Base-by-base conservation (phyloP, 192 early-diverging fungal genomes). In the Allomyces javanicus region DNA sequence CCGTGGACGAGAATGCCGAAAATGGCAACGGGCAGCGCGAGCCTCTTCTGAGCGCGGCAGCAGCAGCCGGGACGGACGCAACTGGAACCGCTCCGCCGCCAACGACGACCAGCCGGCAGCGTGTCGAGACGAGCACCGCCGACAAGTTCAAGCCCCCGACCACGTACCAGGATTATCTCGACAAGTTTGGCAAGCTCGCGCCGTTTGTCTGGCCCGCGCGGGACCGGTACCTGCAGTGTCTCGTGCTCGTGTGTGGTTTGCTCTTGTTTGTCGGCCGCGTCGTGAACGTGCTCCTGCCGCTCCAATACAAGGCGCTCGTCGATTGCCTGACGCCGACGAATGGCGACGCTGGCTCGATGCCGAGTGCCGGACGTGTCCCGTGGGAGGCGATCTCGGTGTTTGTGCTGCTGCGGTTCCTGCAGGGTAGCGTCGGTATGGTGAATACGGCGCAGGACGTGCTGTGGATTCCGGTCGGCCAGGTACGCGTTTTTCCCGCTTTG, bases 141-240 rank as follows among this genome's bases (percentile, higher is more conserved):
- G 33, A 40, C 17, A 58, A 58, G 21, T 21, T 58, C 50, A 58
- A 58, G 50, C 50, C 50, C 0, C 50, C 50, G 5, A 58, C 17
- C 17, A 21, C 50, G 9, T 21, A 17, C 17, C 17, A 14, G 17
- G 50, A 58, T 4, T 58, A 58, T 9, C 17, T n/a, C 50, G 50
- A 58, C 17, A 58, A 58, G 44, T 73, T 91, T 62, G 67, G 75
- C 58, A 79, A 79, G 17, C 74, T 97, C 4, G 44, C 86, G 58
- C 95, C 93, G 5, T 95, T 86, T 67, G 77, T 96, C 25, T 93
- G 90, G 82, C 93, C 95, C 4, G 75, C 77, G 0, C 71, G 77
- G n/a, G 77, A 84, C 27, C 40, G 64, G 1, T 66, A 71, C 33
- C 73, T 94, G 26, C 84, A 91, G 71, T 66, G 87, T 14, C 75